Base-by-base conservation (phyloP, 345 rosid genomes). In the Heritiera littoralis region DNA sequence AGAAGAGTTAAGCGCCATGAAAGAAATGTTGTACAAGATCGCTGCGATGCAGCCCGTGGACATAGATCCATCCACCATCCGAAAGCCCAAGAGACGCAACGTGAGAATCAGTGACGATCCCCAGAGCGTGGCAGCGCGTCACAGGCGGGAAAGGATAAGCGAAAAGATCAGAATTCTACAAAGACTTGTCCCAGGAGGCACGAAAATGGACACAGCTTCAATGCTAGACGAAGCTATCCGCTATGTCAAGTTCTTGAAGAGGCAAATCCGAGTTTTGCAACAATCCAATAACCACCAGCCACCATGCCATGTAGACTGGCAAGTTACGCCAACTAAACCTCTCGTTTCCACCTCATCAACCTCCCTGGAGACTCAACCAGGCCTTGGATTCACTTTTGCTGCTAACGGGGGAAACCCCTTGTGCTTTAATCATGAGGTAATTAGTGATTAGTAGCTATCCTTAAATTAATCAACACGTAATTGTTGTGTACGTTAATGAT, bases 21-120 rank as follows among this genome's bases (percentile, higher is more conserved):
- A 94, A 77, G 99, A 97, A 83, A 94, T 94, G 99, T 88, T 94
- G 98, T 97, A 90, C 89, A 92, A 86, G 81, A 93, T 97, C 9
- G 98, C 99, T 0, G 92, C 89, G 80, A 93, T 97, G 98, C 99
- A 94, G 76, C 96, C 99, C 0, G 96, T 97, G 0, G 98, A 94
- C 83, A 91, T 97, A 64, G 99, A 97, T 74, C 99, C 98, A 0
- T 86, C 89, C 30, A 90, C 93, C 3, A 82, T 94, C 69, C 88
- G 83, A 15, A 96, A 87, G 82, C 99, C 99, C 0, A 92, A 90
- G 80, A 88, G 99, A 71, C 84, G 95, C 59, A 96, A 94, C 85
- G 91, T 94, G 5, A 75, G 98, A 63, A 96, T 94, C 86, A 94
- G 98, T 20, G 91, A 94, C 6, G 98, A 96, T 61, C 99, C 99